Conservation (phyloP, 1,284 basidiomycete species). For the Irpex sp. region DNA sequence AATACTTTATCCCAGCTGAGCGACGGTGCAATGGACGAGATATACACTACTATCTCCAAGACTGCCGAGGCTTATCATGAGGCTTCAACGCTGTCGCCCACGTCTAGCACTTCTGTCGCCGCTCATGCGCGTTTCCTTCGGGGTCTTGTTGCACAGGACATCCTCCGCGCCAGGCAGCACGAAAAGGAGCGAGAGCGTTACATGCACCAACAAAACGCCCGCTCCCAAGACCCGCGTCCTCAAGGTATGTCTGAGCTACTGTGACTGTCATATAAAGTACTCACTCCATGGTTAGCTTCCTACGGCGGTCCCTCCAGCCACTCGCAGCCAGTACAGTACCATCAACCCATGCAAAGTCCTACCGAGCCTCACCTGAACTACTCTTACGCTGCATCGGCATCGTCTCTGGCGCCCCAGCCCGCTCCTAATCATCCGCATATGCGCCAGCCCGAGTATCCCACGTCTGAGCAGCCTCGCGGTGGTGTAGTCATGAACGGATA, state of each 20-base stretch:
- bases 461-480: background rate
- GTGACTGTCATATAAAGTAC: background rate
- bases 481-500: background rate
- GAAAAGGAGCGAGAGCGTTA: slow-evolving; percentile 14
- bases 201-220: slow-evolving; percentile 6
- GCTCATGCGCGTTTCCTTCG: slow-evolving; percentile 76
- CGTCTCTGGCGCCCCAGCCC: background rate
- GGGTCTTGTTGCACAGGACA: slow-evolving; percentile 62
- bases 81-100: slow-evolving; percentile 56
- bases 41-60: slow-evolving; percentile 58
- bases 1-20: slow-evolving; percentile 51
- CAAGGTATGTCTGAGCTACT: slow-evolving; percentile 4
- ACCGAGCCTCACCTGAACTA: background rate
- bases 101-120: slow-evolving; percentile 46
- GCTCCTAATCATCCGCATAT: background rate
- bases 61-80: slow-evolving; percentile 75
- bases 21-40: slow-evolving; percentile 54
- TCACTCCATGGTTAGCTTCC: background rate
- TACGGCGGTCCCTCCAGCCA: slow-evolving; percentile 1
- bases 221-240: slow-evolving; percentile 5
- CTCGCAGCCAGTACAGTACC: background rate
- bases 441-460: slow-evolving; percentile 10
- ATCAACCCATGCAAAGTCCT: background rate
- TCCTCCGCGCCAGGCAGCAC: slow-evolving; percentile 44
- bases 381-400: background rate